Evolutionary conservation across 495 filamentous ascomycete species (phyloP).

Genomic region (Penicillium lividum): DNA sequence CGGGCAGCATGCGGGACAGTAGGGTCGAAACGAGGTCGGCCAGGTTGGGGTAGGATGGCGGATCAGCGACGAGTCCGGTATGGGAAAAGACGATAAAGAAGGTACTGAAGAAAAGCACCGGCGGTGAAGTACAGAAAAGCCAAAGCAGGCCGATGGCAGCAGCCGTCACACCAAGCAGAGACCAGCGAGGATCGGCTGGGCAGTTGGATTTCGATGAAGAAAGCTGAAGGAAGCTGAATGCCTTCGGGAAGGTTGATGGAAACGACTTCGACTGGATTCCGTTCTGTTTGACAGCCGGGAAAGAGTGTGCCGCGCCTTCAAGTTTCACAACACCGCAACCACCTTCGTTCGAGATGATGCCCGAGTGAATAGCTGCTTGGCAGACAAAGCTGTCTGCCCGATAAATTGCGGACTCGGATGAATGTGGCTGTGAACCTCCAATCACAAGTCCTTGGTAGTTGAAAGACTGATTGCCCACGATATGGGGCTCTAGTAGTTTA

Average conservation of each 20-base stretch:
- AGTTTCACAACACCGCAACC: conserved; percentile 75
- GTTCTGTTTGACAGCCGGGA: conserved; percentile 56
- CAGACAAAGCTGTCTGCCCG: conserved; percentile 85
- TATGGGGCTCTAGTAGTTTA: conserved; percentile 67
- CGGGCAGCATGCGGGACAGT: conserved; percentile 73
- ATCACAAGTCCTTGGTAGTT: conserved; percentile 72
- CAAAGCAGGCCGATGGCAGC: conserved; percentile 66
- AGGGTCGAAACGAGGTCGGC: conserved; percentile 66
- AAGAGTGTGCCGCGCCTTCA: conserved; percentile 66
- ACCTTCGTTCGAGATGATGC: conserved; percentile 67
- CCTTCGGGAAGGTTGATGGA: conserved; percentile 74
- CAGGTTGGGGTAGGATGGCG: conserved; percentile 57
- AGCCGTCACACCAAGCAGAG: conserved; percentile 70
- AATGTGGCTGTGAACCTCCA: conserved; percentile 61
- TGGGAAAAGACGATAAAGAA: conserved; percentile 77
- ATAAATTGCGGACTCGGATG: conserved; percentile 54
- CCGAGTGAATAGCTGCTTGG: conserved; percentile 76
- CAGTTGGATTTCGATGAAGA: conserved; percentile 42
- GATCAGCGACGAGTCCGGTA: conserved; percentile 77
- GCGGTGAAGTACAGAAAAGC: conserved; percentile 66
- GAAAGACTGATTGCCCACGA: conserved; percentile 72
- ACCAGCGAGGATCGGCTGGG: conserved; percentile 67
- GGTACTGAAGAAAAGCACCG: conserved; percentile 68
- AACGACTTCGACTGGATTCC: conserved; percentile 70
- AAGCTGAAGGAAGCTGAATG: conserved; percentile 64